These are phyloP conservation scores for Epichloe sibirici DNA, from an alignment of 2,329 filamentous ascomycete genomes.

Conservation along the genomic window DNA sequence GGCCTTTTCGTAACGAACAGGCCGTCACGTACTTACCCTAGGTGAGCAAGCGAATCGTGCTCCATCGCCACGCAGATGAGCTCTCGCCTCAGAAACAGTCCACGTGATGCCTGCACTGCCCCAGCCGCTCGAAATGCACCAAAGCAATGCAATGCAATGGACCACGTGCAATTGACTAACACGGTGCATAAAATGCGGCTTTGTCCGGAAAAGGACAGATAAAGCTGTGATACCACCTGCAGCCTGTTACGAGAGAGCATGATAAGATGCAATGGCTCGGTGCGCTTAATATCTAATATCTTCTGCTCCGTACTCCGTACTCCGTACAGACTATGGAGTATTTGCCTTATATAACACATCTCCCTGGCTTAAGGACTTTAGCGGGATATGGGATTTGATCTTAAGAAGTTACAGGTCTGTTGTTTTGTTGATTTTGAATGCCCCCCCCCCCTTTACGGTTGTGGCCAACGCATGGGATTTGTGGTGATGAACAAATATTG, in stretches of 20 bases:
- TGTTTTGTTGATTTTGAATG: too few species aligned
- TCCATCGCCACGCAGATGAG: neutral
- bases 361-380: too few species aligned
- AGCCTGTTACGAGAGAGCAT: neutral
- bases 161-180: neutral
- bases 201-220: neutral
- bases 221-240: neutral
- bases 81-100: neutral
- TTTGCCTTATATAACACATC: neutral
- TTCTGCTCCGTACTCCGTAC: neutral
- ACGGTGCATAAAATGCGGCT: neutral
- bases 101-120: constrained; percentile 1
- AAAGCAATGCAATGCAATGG: neutral
- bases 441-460: too few species aligned
- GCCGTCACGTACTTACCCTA: neutral
- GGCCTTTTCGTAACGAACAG: too few species aligned
- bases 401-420: too few species aligned
- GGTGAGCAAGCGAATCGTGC: too few species aligned
- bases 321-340: too few species aligned
- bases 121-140: neutral
- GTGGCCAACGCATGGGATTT: too few species aligned
- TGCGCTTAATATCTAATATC: neutral
- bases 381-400: too few species aligned
- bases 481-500: too few species aligned
- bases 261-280: neutral